phyloP scores from a whole-genome alignment of 176 grass and related monocot species.

The Eleusine indica region DNA sequence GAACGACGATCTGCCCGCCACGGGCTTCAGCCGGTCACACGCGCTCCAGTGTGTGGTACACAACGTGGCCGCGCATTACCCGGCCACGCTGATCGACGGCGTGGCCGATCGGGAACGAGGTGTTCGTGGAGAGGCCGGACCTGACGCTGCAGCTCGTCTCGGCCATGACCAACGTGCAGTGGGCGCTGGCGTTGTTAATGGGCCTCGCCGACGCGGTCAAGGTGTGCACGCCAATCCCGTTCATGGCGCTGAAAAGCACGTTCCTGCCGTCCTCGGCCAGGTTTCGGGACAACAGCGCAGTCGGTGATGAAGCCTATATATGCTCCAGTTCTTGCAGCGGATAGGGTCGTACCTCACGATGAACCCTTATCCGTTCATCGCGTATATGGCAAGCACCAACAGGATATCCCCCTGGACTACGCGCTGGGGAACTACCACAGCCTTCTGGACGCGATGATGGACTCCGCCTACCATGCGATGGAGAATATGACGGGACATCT shows the following conservation, averaged over 20 bases:
- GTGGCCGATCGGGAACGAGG: not conserved
- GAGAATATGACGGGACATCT: not conserved
- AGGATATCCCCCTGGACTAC: not conserved
- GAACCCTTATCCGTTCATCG: not conserved
- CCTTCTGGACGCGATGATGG: not conserved
- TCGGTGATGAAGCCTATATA: not conserved
- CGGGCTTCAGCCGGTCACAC: no score
- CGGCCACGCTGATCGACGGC: no score
- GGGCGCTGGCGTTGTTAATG: not conserved
- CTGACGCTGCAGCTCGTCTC: not conserved
- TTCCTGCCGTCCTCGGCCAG: not conserved
- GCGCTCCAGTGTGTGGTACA: no score
- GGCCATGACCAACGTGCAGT: not conserved
- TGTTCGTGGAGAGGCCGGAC: not conserved
- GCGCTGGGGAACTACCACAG: slow-evolving; percentile 5
- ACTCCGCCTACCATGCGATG: not conserved
- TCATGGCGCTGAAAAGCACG: not conserved
- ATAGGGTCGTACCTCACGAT: not conserved
- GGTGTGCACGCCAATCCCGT: not conserved
- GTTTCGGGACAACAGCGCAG: not conserved
- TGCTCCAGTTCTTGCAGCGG: not conserved
- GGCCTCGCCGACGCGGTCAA: not conserved
- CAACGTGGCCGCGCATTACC: no score
- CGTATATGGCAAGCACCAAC: not conserved
- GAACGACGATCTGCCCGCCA: no score